Evolutionary conservation across 352 stramenopile genomes (phyloP).

Genomic region (Globisporangium rhizosaccharum): DNA sequence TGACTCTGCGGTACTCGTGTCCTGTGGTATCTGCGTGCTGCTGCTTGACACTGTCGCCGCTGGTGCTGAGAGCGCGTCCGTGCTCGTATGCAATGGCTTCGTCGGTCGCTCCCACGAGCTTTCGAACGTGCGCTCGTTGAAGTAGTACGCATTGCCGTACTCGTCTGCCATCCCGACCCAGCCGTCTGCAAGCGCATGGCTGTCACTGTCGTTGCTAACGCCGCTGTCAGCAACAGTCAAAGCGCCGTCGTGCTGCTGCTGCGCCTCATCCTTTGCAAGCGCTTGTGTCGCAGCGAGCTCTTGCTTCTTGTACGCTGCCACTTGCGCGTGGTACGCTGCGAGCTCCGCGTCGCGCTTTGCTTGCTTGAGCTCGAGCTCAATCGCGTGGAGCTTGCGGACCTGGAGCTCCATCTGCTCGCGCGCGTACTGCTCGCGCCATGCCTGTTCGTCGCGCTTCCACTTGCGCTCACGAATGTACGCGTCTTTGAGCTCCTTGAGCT

Average conservation of each 20-base stretch:
- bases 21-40: not conserved
- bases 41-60: not conserved
- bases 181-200: conserved; percentile 5
- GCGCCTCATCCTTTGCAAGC: conserved; percentile 12
- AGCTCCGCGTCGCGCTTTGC: conserved; percentile 60
- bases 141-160: conserved; percentile 63
- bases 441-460: conserved; percentile 42
- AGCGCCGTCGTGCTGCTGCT: conserved; percentile 9
- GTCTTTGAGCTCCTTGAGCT: conserved; percentile 40
- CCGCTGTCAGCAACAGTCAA: conserved; percentile 1
- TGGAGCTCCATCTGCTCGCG: conserved; percentile 56
- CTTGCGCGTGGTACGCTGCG: conserved; percentile 44
- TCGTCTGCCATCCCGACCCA: conserved; percentile 36
- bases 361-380: conserved; percentile 43
- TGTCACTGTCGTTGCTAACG: conserved; percentile 2
- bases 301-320: conserved; percentile 31
- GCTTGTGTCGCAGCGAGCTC: conserved; percentile 15
- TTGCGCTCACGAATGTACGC: conserved; percentile 54
- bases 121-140: conserved; percentile 40
- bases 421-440: conserved; percentile 30
- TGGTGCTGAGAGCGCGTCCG: not conserved
- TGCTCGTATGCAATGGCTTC: not conserved
- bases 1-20: too few species aligned
- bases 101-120: conserved; percentile 40
- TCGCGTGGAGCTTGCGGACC: conserved; percentile 31